Evolutionary conservation across 1,284 basidiomycete species (phyloP).

Genomic region (Sanghuangporus weigelae): DNA sequence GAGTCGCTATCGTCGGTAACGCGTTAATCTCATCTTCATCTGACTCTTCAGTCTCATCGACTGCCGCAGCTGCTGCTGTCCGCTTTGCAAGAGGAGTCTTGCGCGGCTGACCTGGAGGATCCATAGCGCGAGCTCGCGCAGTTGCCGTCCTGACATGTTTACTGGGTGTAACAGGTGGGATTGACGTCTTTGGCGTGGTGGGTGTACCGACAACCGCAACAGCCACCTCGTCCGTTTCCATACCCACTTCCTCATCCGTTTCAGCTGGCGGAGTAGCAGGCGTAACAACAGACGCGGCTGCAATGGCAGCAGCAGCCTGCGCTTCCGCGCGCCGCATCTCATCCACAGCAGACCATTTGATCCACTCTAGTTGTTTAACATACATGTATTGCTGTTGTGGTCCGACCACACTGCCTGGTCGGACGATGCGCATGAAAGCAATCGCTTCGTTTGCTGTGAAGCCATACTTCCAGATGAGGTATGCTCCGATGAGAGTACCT

Average conservation of each 20-base stretch:
- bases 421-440: conserved; percentile 96
- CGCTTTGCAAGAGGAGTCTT: conserved; percentile 80
- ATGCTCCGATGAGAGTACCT: conserved; percentile 94
- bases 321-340: conserved; percentile 46
- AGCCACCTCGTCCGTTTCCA: conserved; percentile 28
- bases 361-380: conserved; percentile 91
- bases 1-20: conserved; percentile 53
- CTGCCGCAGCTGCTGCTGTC: conserved; percentile 34
- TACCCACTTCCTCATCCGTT: conserved; percentile 45
- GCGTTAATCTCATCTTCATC: conserved; percentile 53
- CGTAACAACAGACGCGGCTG: conserved; percentile 49
- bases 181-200: conserved; percentile 28
- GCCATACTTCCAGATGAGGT: conserved; percentile 98
- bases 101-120: conserved; percentile 76
- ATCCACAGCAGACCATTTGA: conserved; percentile 86
- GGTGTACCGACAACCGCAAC: conserved; percentile 29
- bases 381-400: conserved; percentile 96
- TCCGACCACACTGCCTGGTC: conserved; percentile 94
- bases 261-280: conserved; percentile 81
- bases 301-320: conserved; percentile 40
- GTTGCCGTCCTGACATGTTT: conserved; percentile 64
- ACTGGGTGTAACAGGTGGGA: conserved; percentile 74
- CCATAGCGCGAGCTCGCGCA: conserved; percentile 61
- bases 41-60: conserved; percentile 44
- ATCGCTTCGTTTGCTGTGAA: conserved; percentile 98